These are phyloP conservation scores for Talaromyces adpressus DNA, from an alignment of 495 filamentous ascomycete species.

Conservation along the genomic window DNA sequence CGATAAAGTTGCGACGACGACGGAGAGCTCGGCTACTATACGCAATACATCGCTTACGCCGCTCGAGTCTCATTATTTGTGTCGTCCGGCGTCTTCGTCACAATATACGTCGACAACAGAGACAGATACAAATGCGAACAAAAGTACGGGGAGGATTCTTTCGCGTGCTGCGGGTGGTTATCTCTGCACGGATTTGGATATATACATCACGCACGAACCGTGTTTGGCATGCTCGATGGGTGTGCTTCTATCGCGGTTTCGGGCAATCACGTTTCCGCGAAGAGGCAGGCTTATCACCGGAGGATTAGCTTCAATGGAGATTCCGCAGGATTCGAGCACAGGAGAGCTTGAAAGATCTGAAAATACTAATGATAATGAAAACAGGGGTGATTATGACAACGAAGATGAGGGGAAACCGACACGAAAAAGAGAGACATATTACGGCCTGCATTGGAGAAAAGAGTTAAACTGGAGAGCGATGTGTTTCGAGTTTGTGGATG, in stretches of 20 bases:
- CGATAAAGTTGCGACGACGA: conserved; percentile 3
- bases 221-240: conserved; percentile 97
- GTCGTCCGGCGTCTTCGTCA: conserved; percentile 12
- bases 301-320: conserved; percentile 33
- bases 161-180: conserved; percentile 65
- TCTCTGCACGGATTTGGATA: conserved; percentile 82
- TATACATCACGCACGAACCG: conserved; percentile 91
- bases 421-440: conserved; percentile 26
- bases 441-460: conserved; percentile 86
- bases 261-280: conserved; percentile 67
- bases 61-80: conserved; percentile 32
- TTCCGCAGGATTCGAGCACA: conserved; percentile 2
- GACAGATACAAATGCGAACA: background rate
- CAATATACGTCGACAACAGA: background rate
- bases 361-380: conserved; percentile 7
- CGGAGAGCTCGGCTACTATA: background rate
- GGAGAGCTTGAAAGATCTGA: background rate
- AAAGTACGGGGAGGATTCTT: conserved; percentile 24
- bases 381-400: background rate
- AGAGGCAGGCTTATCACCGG: conserved; percentile 35
- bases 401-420: conserved; percentile 41
- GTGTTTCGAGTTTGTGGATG: conserved; percentile 70
- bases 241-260: conserved; percentile 83
- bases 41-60: conserved; percentile 21
- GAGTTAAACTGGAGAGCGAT: conserved; percentile 92